Evolutionary conservation across 768 basidiomycete species (phyloP), one percentile per base, ranked within the genome.

Genomic region (Auricularia auricula-judae): DNA sequence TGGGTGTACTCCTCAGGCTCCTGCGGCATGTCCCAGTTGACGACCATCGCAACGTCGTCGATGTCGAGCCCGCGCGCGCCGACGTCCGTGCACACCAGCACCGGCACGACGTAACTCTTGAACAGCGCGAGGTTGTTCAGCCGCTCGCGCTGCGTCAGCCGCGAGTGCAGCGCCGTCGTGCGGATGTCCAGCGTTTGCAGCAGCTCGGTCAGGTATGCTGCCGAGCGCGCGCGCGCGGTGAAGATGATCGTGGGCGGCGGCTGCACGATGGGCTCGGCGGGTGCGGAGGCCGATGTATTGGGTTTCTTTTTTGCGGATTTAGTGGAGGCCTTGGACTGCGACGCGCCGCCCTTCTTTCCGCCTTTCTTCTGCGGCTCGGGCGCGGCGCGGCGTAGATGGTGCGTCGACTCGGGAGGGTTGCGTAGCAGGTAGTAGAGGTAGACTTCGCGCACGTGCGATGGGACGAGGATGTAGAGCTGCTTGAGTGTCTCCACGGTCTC

Each of bases 171-270:
- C 12, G 94, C 86, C 0, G 94, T 91, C 64, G 87, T 88, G 36
- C 93, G 86, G 68, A 99, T 91, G 7, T 80, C 80, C 63, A 94
- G 78, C 18, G 86, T 83, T 70, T 92, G 87, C 65, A 98, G 79
- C 39, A 98, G 74, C 36, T 80, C 73, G 8, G 92, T 89, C 65
- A 99, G 80, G 73, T 96, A 97, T 18, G 95, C 95, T 0, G 88
- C 94, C 0, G 94, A 95, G 63, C 87, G 85, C 43, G 95, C 83
- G 65, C 86, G 87, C 21, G 82, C 83, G 74, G 86, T 94, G 75
- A 98, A 99, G 67, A 99, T 93, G 69, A 99, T 98, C 23, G 95
- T 98, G 1, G 94, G 91, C 18, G 97, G 97, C 2, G 95, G 92
- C 67, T 89, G 87, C 1, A 66, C 54, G 3, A 70, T 68, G 11